Base-by-base conservation (phyloP, 2,329 filamentous ascomycete species). In the Spiromastix sp. region DNA sequence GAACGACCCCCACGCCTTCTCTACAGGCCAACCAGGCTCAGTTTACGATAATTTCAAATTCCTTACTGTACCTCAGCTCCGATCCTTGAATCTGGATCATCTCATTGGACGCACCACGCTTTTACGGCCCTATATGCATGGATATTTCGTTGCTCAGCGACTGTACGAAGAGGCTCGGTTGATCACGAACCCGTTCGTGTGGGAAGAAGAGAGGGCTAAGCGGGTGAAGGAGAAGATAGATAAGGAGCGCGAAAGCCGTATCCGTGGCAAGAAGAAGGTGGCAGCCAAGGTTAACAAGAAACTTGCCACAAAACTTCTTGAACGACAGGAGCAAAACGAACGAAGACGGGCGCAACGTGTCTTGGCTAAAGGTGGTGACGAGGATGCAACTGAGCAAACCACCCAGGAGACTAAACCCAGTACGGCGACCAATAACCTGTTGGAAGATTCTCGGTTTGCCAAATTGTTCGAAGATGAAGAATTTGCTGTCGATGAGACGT, bases 11-110 rank as follows among this genome's bases (percentile, higher is more conserved):
- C 71, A 73, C 34, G 61, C 65, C 8, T 69, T 65, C 48, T 58
- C 50, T 37, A 50, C 53, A 17, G 51, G 56, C 19, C 58, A 65
- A 36, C 54, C 71, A 60, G 64, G 77, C 63, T 80, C 91, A 48
- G 85, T 91, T 7, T 98, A 98, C 67, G 91, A 98, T 63, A 96
- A 98, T 62, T 96, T 89, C 75, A 98, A 96, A 63, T 98, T 98
- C 74, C 69, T 98, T 54, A 94, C 89, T 2, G 60, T 85, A 42
- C 77, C 84, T 28, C 87, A 98, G 57, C 70, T 98, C 35, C 82
- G 83, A 49, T 76, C 80, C 22, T 73, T 98, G 46, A 93, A 85
- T 55, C 61, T 98, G 52, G 80, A 84, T 35, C 89, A 96, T 55
- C 70, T 98, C 31, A 73, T 98, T 38, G 89, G 89, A 45, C 87